Percentiles rank a stretch among this genome's conserved stretches.
phyloP scores from a whole-genome alignment of 345 rosid genomes.

The Nephelium lappaceum region DNA sequence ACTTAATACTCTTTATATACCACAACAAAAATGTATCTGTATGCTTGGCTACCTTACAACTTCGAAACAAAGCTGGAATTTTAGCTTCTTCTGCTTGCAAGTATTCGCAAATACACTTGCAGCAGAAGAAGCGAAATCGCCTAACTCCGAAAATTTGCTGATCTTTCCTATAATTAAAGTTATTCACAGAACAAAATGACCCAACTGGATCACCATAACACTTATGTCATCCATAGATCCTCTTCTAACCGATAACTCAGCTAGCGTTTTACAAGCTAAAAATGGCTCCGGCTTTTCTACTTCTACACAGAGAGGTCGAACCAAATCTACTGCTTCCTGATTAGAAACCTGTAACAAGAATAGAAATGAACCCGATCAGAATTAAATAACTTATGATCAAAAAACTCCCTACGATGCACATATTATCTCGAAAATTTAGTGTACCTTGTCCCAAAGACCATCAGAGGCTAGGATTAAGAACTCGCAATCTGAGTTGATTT shows the following conservation, averaged over 20 bases:
- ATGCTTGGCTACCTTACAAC: not conserved
- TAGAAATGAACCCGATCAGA: not conserved
- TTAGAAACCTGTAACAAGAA: constrained; percentile 51
- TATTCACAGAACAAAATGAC: constrained; percentile 28
- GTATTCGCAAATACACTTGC: constrained; percentile 22
- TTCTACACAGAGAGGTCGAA: constrained; percentile 52
- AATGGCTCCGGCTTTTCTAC: constrained; percentile 39
- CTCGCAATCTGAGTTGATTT: constrained; percentile 57
- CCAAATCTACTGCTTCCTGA: constrained; percentile 86
- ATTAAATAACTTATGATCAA: not conserved
- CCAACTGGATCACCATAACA: constrained; percentile 61
- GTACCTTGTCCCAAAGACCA: constrained; percentile 91
- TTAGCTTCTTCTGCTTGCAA: constrained; percentile 7
- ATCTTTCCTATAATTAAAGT: not conserved
- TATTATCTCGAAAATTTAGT: constrained; percentile 8
- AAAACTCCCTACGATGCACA: not conserved
- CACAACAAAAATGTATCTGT: not conserved
- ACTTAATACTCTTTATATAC: not conserved
- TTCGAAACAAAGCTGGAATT: not conserved
- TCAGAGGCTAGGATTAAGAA: constrained; percentile 89
- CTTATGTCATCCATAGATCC: constrained; percentile 83
- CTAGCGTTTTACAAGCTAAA: constrained; percentile 70
- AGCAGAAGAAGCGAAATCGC: constrained; percentile 9
- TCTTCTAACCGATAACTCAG: constrained; percentile 52
- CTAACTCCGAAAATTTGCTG: not conserved